phyloP scores from a whole-genome alignment of 2,329 filamentous ascomycete species.

The Paecilomyces niveus region DNA sequence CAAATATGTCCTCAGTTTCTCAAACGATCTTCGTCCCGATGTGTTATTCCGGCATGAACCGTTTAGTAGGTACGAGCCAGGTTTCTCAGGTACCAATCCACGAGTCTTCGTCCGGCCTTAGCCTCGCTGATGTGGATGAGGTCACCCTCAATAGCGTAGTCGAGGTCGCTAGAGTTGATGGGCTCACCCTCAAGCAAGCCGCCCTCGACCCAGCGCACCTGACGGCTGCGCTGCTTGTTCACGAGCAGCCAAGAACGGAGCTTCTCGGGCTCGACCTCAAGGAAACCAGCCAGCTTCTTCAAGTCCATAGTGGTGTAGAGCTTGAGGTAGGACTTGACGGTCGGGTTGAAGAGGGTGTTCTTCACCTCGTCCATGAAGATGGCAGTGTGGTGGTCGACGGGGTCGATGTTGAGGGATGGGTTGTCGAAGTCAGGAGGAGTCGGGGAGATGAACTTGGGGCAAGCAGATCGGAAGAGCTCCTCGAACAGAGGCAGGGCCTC shows the following conservation, averaged over 20 bases:
- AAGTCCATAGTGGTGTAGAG: conserved; percentile 99
- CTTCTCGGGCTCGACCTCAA: conserved; percentile 95
- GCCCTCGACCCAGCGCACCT: conserved; percentile 88
- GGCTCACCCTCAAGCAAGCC: conserved; percentile 86
- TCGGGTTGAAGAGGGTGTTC: conserved; percentile 97
- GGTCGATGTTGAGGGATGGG: conserved; percentile 91
- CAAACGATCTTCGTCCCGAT: neutral
- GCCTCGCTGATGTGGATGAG: conserved; percentile 98
- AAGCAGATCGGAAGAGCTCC: conserved; percentile 95
- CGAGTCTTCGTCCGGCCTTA: conserved; percentile 93
- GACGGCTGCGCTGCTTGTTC: conserved; percentile 97
- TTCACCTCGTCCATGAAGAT: conserved; percentile 99
- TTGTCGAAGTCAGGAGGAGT: conserved; percentile 97
- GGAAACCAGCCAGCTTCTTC: conserved; percentile 94
- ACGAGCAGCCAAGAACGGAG: conserved; percentile 88
- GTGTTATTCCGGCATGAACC: neutral
- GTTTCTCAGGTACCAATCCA: conserved; percentile 99
- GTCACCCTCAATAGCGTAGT: conserved; percentile 95
- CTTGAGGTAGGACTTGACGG: conserved; percentile 96
- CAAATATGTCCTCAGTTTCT: neutral
- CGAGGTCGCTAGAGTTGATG: conserved; percentile 87
- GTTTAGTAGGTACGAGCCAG: conserved; percentile 83
- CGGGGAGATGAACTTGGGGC: conserved; percentile 98
- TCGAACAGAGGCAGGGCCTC: conserved; percentile 95
- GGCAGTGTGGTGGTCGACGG: conserved; percentile 90